Base-by-base conservation (phyloP, 495 filamentous ascomycete species). In the Margaritispora aquatica region DNA sequence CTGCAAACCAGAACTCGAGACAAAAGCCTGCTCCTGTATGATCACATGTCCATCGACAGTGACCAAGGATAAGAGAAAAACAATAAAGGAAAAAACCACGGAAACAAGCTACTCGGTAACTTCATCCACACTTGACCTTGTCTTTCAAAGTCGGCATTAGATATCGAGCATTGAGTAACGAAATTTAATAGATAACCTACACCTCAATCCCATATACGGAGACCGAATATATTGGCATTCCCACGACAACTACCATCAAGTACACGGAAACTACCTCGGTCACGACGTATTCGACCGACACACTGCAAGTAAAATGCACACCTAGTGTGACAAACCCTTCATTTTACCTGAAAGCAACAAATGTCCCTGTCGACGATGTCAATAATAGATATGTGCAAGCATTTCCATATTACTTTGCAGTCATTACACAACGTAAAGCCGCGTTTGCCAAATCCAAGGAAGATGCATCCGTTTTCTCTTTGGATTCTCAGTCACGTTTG, bases 21-120 rank as follows among this genome's bases (percentile, higher is more conserved):
- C 15, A 11, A 51, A 24, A 24, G 48, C 48, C 20, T 51, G 48
- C 21, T 51, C 48, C 20, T 51, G 48, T 24, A 2, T 51, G 4
- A 22, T 51, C 4, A 51, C 48, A 24, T 51, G 48, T 24, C 48
- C 48, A 11, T 15, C 48, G 26, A 51, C 48, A 23, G 48, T 51
- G 4, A 51, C 48, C 1, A 51, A 51, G 15, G 48, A 51, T 51
- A 51, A 51, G 20, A 51, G 48, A 22, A 51, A 51, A 24, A 51
- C 48, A 4, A 24, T 51, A 2, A 51, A 51, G 21, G 48, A 51
- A 26, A 51, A 51, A 22, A 24, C 48, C 20, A 51, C 48, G 48
- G 48, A 51, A 22, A 51, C 48, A 3, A 21, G 10, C 9, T 51
- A 51, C 24, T 26, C 21, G 3, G 48, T 51, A 26, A 51, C 26